phyloP scores from a whole-genome alignment of 192 early-diverging fungal genomes.

The Backusella tarrabulga region DNA sequence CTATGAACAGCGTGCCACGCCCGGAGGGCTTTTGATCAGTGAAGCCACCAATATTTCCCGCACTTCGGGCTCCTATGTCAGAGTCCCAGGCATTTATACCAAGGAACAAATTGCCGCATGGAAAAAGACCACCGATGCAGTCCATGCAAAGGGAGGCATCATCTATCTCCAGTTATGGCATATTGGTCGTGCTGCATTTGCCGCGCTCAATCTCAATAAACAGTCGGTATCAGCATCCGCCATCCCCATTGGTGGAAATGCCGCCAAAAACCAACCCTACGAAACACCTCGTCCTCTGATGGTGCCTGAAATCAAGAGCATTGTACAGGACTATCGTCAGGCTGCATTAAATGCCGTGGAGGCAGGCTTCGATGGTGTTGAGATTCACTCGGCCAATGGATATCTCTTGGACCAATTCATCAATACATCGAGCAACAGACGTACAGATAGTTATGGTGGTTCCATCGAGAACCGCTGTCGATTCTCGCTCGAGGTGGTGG shows the following conservation, averaged over 20 bases:
- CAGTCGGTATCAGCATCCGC: conserved; percentile 15
- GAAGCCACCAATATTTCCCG: conserved; percentile 10
- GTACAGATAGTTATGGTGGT: conserved; percentile 52
- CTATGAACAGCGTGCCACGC: conserved; percentile 1
- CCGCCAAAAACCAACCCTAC: neutral
- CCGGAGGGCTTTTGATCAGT: conserved; percentile 9
- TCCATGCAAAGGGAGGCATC: conserved; percentile 53
- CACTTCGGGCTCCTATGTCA: conserved; percentile 4
- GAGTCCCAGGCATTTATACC: conserved; percentile 36
- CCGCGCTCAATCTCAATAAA: neutral
- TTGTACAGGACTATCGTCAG: conserved; percentile 60
- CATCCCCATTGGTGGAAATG: conserved; percentile 2
- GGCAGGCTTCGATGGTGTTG: conserved; percentile 87
- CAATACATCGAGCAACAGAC: conserved; percentile 74
- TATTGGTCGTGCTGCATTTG: conserved; percentile 8
- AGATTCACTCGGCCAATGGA: conserved; percentile 91
- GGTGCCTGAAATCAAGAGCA: conserved; percentile 63
- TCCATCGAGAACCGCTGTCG: conserved; percentile 31
- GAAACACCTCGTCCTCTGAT: conserved; percentile 57
- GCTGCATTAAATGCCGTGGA: conserved; percentile 67
- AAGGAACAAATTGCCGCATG: conserved; percentile 44
- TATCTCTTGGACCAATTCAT: conserved; percentile 85
- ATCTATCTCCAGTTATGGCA: conserved; percentile 61
- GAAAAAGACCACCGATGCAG: conserved; percentile 52
- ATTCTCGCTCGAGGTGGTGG: conserved; percentile 29